These are phyloP conservation scores for Bjerkandera adusta DNA, from an alignment of 1,284 basidiomycete genomes.

Conservation along the genomic window DNA sequence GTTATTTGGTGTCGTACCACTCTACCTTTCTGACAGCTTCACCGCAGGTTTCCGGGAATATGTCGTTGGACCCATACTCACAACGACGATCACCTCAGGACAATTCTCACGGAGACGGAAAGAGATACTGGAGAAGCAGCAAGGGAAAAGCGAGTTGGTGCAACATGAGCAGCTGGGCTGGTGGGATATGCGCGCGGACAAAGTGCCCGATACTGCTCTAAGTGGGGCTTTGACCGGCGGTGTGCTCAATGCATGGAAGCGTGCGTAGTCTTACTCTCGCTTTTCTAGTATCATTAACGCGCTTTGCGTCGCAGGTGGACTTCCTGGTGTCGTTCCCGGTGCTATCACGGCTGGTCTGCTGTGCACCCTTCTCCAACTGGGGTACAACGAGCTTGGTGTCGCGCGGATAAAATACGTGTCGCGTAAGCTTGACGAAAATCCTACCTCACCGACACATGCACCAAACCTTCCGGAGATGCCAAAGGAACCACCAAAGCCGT, in stretches of 20 bases:
- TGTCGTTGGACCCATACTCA: slow-evolving; percentile 53
- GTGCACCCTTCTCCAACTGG: slow-evolving; percentile 58
- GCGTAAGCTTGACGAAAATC: slow-evolving; percentile 22
- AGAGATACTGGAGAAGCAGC: slow-evolving; percentile 27
- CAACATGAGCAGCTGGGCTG: slow-evolving; percentile 30
- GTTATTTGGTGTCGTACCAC: slow-evolving; percentile 24
- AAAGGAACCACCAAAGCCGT: slow-evolving; percentile 17
- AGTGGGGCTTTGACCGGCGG: slow-evolving; percentile 66
- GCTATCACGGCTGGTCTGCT: slow-evolving; percentile 49
- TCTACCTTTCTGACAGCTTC: not conserved
- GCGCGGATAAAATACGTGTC: slow-evolving; percentile 54
- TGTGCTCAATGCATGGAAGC: slow-evolving; percentile 43
- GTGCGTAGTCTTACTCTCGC: slow-evolving; percentile 29
- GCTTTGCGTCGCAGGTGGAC: slow-evolving; percentile 35
- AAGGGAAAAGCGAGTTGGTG: slow-evolving; percentile 2
- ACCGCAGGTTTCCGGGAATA: slow-evolving; percentile 66
- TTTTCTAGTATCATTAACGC: not conserved
- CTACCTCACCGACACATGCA: not conserved
- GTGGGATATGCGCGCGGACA: slow-evolving; percentile 52
- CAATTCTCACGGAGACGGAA: slow-evolving; percentile 39
- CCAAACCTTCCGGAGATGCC: slow-evolving; percentile 3
- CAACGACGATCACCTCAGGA: slow-evolving; percentile 30
- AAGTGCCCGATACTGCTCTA: slow-evolving; percentile 58
- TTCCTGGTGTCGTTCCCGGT: slow-evolving; percentile 45
- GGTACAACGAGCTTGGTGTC: slow-evolving; percentile 63